Percentiles rank a stretch among this genome's conserved stretches.
phyloP scores from a whole-genome alignment of 2,329 filamentous ascomycete genomes.

The Penicillium sp. region DNA sequence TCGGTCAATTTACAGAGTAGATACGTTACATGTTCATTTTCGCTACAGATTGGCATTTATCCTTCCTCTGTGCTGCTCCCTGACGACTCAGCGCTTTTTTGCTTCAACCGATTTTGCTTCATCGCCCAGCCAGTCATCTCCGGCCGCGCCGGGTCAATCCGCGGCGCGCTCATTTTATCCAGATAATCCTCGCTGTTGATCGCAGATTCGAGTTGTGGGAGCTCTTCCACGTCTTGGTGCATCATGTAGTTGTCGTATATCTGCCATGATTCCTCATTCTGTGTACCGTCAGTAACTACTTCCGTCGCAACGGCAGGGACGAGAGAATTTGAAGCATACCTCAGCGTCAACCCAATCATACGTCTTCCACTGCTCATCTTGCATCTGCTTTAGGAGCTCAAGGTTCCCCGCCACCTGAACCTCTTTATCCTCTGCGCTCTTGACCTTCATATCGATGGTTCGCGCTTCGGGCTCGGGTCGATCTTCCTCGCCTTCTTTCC shows the following conservation, averaged over 20 bases:
- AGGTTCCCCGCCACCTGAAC: constrained; percentile 72
- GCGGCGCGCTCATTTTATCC: constrained; percentile 65
- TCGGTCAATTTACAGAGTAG: neutral
- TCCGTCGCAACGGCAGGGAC: neutral
- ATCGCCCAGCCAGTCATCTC: constrained; percentile 52
- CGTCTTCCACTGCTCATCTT: constrained; percentile 80
- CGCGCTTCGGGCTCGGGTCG: constrained; percentile 63
- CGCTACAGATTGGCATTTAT: constrained; percentile 1
- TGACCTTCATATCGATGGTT: constrained; percentile 85
- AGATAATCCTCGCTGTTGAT: constrained; percentile 65
- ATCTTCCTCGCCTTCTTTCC: constrained; percentile 52
- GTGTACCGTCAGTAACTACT: constrained; percentile 17
- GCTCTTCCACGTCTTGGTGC: constrained; percentile 48
- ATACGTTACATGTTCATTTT: neutral
- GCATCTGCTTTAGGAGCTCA: constrained; percentile 75
- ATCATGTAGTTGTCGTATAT: constrained; percentile 77
- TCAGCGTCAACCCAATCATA: constrained; percentile 85
- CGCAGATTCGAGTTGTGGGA: constrained; percentile 57
- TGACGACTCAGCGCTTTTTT: constrained; percentile 23
- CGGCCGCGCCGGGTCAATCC: constrained; percentile 50
- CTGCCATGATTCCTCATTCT: constrained; percentile 72
- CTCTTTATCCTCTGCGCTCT: constrained; percentile 72
- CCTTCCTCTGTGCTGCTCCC: constrained; percentile 30
- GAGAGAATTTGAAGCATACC: constrained; percentile 27
- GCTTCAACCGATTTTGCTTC: constrained; percentile 47